Evolutionary conservation across 192 early-diverging fungal species (phyloP).

Genomic region (Anaeromyces robustus): DNA sequence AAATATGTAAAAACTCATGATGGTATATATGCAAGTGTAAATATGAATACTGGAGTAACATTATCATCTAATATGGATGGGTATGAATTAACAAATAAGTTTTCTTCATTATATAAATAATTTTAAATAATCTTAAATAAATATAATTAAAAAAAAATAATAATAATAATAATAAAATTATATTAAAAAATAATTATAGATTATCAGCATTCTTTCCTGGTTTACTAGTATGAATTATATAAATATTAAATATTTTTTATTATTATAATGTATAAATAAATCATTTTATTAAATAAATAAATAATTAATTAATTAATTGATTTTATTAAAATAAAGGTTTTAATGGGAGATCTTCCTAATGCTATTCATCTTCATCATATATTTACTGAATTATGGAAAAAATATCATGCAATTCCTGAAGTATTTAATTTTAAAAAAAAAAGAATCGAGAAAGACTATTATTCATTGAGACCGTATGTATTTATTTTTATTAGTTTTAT

Average conservation of each 20-base stretch:
- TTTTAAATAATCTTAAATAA: too few relatives aligned
- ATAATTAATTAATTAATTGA: neutral
- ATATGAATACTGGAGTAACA: neutral
- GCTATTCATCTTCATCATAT: slow-evolving; percentile 70
- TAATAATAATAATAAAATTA: too few relatives aligned
- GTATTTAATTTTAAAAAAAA: slow-evolving; percentile 59
- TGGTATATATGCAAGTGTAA: slow-evolving; percentile 41
- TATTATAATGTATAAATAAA: neutral
- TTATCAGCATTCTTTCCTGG: slow-evolving; percentile 65
- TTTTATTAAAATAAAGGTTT: slow-evolving; percentile 22
- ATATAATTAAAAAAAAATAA: too few relatives aligned
- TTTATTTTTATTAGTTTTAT: neutral
- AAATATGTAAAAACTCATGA: slow-evolving; percentile 42
- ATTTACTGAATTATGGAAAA: slow-evolving; percentile 75
- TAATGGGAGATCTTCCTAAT: slow-evolving; percentile 70
- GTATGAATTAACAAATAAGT: too few relatives aligned
- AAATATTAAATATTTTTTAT: neutral
- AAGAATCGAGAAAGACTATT: slow-evolving; percentile 45
- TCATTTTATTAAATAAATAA: neutral
- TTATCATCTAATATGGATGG: neutral
- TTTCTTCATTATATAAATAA: too few relatives aligned
- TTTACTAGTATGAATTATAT: neutral
- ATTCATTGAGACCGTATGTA: slow-evolving; percentile 59
- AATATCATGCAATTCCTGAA: slow-evolving; percentile 74
- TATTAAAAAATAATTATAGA: slow-evolving; percentile 40